Evolutionary conservation across 2,329 filamentous ascomycete species (phyloP).

Genomic region (Neonectria hederae): DNA sequence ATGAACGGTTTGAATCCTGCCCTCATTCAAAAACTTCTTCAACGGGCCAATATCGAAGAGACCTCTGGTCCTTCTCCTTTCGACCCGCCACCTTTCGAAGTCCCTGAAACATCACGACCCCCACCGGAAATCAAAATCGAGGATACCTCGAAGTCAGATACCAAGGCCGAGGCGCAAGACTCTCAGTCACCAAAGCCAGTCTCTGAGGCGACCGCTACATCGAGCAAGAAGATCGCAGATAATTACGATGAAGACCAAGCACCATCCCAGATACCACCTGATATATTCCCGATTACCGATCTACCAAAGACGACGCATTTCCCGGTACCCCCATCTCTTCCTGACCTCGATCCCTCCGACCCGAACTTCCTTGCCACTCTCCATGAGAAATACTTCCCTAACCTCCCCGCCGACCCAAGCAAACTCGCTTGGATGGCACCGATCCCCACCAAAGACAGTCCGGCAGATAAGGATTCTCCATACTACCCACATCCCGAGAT

Average conservation of each 20-base stretch:
- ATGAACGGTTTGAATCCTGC: conserved; percentile 78
- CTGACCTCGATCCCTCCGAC: conserved; percentile 84
- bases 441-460: conserved; percentile 69
- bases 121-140: conserved; percentile 50
- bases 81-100: conserved; percentile 45
- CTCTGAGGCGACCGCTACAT: conserved; percentile 6
- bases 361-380: conserved; percentile 85
- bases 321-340: conserved; percentile 62
- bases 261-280: conserved; percentile 52
- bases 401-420: conserved; percentile 83
- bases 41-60: conserved; percentile 79
- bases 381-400: conserved; percentile 93
- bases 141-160: conserved; percentile 37
- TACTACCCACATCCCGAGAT: conserved; percentile 84
- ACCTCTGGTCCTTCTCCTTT: conserved; percentile 54
- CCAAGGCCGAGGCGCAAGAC: conserved; percentile 3
- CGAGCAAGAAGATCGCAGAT: conserved; percentile 42
- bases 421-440: conserved; percentile 92
- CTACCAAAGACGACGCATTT: conserved; percentile 66
- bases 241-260: conserved; percentile 55
- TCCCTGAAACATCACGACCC: conserved; percentile 15
- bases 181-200: not conserved
- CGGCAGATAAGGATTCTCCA: conserved; percentile 74
- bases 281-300: conserved; percentile 55
- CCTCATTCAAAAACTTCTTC: conserved; percentile 79